phyloP scores from a whole-genome alignment of 768 basidiomycete genomes.

The Leccinum subtestaceum region DNA sequence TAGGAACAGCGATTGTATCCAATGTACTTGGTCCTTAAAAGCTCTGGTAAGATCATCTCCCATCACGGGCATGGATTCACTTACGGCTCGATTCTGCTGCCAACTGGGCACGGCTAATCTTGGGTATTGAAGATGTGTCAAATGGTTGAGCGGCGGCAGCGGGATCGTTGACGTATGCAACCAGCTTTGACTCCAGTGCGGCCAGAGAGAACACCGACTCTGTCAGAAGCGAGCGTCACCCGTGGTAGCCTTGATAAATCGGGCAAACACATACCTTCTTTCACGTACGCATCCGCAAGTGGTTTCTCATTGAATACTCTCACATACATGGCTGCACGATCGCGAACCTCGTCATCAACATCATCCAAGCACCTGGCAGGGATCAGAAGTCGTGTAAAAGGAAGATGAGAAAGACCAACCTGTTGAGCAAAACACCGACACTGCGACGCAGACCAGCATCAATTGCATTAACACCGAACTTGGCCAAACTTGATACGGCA shows the following conservation, averaged over 20 bases:
- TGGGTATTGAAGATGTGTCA: conserved; percentile 82
- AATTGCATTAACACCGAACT: conserved; percentile 89
- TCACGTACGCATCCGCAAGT: conserved; percentile 84
- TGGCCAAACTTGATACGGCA: conserved; percentile 90
- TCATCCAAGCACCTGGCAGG: conserved; percentile 85
- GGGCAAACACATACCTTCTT: conserved; percentile 67
- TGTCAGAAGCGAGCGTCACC: conserved; percentile 31
- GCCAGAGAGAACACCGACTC: conserved; percentile 93
- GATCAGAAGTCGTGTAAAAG: conserved; percentile 2
- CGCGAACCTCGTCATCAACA: conserved; percentile 97
- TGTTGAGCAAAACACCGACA: conserved; percentile 79
- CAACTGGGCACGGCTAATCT: conserved; percentile 91
- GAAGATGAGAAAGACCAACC: conserved; percentile 45
- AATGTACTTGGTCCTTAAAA: conserved; percentile 74
- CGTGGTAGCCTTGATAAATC: background rate
- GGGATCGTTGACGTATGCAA: conserved; percentile 89
- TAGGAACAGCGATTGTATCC: conserved; percentile 78
- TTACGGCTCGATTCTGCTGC: conserved; percentile 84
- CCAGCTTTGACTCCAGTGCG: conserved; percentile 85
- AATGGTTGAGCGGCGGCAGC: conserved; percentile 70
- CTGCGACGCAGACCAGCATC: conserved; percentile 81
- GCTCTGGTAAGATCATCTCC: conserved; percentile 10
- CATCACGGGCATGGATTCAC: conserved; percentile 24
- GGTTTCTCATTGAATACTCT: conserved; percentile 75
- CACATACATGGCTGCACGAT: conserved; percentile 94